Percentiles rank a stretch among this genome's conserved stretches.
Conservation (phyloP, 2,329 filamentous ascomycete species). For the Paraconiothyrium sp. region DNA sequence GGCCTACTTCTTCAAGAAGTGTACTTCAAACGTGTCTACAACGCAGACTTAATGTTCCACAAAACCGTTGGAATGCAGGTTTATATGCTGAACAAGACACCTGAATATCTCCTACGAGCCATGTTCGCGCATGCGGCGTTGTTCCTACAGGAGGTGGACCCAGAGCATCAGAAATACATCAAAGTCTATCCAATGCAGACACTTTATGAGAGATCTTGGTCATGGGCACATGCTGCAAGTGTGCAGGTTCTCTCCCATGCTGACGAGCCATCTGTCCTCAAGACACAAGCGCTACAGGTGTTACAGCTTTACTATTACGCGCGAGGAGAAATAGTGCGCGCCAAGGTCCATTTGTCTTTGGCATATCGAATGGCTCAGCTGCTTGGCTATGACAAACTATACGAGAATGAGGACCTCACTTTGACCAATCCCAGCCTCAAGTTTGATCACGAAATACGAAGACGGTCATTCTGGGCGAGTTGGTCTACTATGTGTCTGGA, state of each 20-base stretch:
- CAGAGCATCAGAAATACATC: slow-evolving; percentile 5
- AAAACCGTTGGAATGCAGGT: slow-evolving; percentile 9
- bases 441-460: slow-evolving; percentile 9
- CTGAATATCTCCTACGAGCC: slow-evolving; percentile 3
- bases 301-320: slow-evolving; percentile 8
- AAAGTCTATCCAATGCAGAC: slow-evolving; percentile 5
- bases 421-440: not conserved
- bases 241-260: slow-evolving; percentile 8
- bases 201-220: slow-evolving; percentile 5
- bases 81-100: slow-evolving; percentile 11
- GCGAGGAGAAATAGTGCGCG: slow-evolving; percentile 6
- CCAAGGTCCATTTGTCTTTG: slow-evolving; percentile 1
- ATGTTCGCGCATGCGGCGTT: slow-evolving; percentile 5
- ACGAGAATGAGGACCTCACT: not conserved
- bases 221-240: slow-evolving; percentile 12
- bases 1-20: slow-evolving; percentile 4
- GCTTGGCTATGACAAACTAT: slow-evolving; percentile 1
- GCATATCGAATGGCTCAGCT: slow-evolving; percentile 2
- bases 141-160: slow-evolving; percentile 7
- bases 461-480: slow-evolving; percentile 11
- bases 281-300: not conserved
- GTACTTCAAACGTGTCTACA: slow-evolving; percentile 8
- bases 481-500: slow-evolving; percentile 4
- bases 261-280: slow-evolving; percentile 11
- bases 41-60: slow-evolving; percentile 2